Conservation (phyloP, 805 yeast genomes). For the Hagleromyces aurorensis region DNA sequence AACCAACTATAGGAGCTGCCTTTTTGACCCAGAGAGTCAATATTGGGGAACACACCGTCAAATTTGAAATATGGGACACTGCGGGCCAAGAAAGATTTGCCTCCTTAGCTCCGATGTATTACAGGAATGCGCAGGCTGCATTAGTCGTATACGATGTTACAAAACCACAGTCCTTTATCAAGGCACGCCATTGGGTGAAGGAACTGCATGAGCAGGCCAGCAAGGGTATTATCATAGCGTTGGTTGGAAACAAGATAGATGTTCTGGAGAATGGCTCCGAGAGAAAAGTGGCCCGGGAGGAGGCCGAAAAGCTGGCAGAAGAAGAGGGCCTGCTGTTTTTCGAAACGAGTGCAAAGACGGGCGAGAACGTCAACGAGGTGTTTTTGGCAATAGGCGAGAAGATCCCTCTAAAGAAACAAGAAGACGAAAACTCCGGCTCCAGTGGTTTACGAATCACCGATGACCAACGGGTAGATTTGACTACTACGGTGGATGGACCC, state of each 20-base stretch:
- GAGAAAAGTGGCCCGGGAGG: slow-evolving; percentile 77
- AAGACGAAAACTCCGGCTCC: slow-evolving; percentile 16
- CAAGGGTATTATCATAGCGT: slow-evolving; percentile 85
- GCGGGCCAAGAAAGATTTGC: slow-evolving; percentile 99
- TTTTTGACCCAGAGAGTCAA: slow-evolving; percentile 90
- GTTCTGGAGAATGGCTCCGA: slow-evolving; percentile 43
- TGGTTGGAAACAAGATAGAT: slow-evolving; percentile 90
- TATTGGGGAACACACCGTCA: slow-evolving; percentile 77
- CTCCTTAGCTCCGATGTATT: slow-evolving; percentile 92
- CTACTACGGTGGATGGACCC: slow-evolving; percentile 26
- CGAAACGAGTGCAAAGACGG: slow-evolving; percentile 92
- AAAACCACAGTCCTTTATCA: slow-evolving; percentile 87
- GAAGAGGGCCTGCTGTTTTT: slow-evolving; percentile 87
- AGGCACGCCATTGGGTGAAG: slow-evolving; percentile 97
- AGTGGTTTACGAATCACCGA: slow-evolving; percentile 19
- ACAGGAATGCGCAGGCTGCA: slow-evolving; percentile 96
- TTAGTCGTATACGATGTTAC: slow-evolving; percentile 93
- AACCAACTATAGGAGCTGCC: slow-evolving; percentile 98
- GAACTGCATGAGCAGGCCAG: slow-evolving; percentile 93
- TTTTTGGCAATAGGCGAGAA: slow-evolving; percentile 83
- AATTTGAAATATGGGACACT: slow-evolving; percentile 93
- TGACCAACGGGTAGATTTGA: slow-evolving; percentile 31
- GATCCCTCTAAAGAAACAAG: slow-evolving; percentile 47
- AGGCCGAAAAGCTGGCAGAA: slow-evolving; percentile 79
- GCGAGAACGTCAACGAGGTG: slow-evolving; percentile 82